Evolutionary conservation across 306 rosid genomes (phyloP).

Genomic region (Fragaria ananassa): DNA sequence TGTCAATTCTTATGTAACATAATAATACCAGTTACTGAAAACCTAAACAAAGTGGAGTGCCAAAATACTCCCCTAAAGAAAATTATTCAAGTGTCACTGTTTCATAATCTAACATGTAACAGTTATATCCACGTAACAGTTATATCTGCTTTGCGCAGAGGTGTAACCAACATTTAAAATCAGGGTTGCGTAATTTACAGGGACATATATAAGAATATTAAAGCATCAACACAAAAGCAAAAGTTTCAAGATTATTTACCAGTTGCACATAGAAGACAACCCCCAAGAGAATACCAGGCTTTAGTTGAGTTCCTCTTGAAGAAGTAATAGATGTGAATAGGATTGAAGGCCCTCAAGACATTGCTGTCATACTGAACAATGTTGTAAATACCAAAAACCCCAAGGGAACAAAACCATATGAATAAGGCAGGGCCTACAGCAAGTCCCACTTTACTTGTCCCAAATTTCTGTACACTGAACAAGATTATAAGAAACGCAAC

Average conservation of each 20-base stretch:
- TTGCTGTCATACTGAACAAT: slow-evolving; percentile 66
- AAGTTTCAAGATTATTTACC: slow-evolving; percentile 47
- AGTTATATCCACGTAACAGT: background rate
- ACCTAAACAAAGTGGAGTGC: background rate
- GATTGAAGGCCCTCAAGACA: slow-evolving; percentile 88
- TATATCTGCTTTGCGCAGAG: background rate
- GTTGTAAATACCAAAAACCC: slow-evolving; percentile 79
- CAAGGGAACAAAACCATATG: slow-evolving; percentile 93
- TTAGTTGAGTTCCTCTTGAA: slow-evolving; percentile 91
- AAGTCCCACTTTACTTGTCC: slow-evolving; percentile 95
- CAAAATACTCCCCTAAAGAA: background rate
- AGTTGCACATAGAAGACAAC: slow-evolving; percentile 95
- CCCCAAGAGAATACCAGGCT: slow-evolving; percentile 97
- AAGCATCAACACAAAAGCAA: slow-evolving; percentile 20
- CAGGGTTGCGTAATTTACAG: slow-evolving; percentile 21
- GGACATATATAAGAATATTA: slow-evolving; percentile 10
- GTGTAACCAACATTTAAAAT: background rate
- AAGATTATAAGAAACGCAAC: slow-evolving; percentile 77
- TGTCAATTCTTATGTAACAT: background rate
- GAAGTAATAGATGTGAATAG: slow-evolving; percentile 79
- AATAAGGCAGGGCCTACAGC: slow-evolving; percentile 93
- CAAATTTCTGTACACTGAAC: slow-evolving; percentile 93
- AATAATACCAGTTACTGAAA: background rate
- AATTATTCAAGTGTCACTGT: background rate
- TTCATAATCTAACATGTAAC: background rate